phyloP scores from a whole-genome alignment of 106 monocot species.

The Posidonia australis region DNA sequence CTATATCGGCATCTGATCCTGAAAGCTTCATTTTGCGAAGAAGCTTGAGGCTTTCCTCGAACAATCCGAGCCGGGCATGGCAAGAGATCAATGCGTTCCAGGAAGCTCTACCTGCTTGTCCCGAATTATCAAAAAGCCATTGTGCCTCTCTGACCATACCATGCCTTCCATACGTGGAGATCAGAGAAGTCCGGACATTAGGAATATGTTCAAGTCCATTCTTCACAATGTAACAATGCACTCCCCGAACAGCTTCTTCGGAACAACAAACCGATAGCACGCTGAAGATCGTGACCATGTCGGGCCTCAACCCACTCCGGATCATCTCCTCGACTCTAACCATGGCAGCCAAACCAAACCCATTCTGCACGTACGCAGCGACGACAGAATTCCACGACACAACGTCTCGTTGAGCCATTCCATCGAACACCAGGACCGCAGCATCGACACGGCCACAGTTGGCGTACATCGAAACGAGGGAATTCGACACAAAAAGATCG shows the following conservation, averaged over 20 bases:
- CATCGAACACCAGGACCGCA: conserved; percentile 30
- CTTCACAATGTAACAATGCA: conserved; percentile 37
- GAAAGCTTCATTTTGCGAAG: conserved; percentile 37
- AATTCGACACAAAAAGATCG: conserved; percentile 43
- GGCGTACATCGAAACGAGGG: conserved; percentile 41
- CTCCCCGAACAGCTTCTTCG: conserved; percentile 13
- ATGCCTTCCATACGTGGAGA: conserved; percentile 53
- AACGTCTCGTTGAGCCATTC: conserved; percentile 36
- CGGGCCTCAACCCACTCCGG: conserved; percentile 26
- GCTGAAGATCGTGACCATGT: conserved; percentile 33
- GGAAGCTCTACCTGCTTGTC: conserved; percentile 26
- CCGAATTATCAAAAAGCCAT: conserved; percentile 24
- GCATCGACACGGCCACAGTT: conserved; percentile 34
- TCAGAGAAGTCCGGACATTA: conserved; percentile 27
- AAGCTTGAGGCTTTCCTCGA: conserved; percentile 36
- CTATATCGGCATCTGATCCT: conserved; percentile 29
- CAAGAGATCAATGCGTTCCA: conserved; percentile 55
- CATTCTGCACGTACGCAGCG: conserved; percentile 21
- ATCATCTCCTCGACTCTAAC: conserved; percentile 25
- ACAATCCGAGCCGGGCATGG: conserved; percentile 37
- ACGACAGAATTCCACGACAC: conserved; percentile 66
- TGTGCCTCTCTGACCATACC: conserved; percentile 17
- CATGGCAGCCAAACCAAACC: conserved; percentile 10
- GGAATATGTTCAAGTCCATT: conserved; percentile 5
- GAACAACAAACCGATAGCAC: conserved; percentile 6